Percentiles rank a stretch among this genome's conserved stretches.
phyloP scores from a whole-genome alignment of 371 early-diverging fungal genomes.

The Gilbertella persicaria region DNA sequence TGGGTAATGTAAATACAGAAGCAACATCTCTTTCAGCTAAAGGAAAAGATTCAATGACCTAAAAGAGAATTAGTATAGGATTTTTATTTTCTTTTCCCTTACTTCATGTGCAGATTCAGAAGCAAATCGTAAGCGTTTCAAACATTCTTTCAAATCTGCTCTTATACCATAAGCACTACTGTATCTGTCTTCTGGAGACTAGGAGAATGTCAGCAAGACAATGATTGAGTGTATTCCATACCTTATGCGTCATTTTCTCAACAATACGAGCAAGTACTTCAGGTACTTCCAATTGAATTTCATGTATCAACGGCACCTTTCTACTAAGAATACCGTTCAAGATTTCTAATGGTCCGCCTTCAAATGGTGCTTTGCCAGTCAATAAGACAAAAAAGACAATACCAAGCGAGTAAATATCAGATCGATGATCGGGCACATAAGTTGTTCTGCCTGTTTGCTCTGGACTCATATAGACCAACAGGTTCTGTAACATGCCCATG shows the following conservation, averaged over 20 bases:
- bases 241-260: conserved; percentile 62
- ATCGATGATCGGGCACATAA: conserved; percentile 57
- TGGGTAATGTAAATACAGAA: conserved; percentile 47
- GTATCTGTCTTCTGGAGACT: conserved; percentile 62
- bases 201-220: not conserved
- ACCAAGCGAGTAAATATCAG: conserved; percentile 59
- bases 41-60: conserved; percentile 38
- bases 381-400: conserved; percentile 54
- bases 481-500: conserved; percentile 23
- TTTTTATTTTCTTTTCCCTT: not conserved
- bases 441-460: conserved; percentile 63
- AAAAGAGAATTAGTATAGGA: not conserved
- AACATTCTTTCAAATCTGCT: conserved; percentile 55
- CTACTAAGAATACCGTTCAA: conserved; percentile 53
- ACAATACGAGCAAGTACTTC: conserved; percentile 47
- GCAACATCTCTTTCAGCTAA: conserved; percentile 47
- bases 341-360: conserved; percentile 56
- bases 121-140: conserved; percentile 31
- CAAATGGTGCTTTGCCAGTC: conserved; percentile 53
- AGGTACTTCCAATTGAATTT: conserved; percentile 54
- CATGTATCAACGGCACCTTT: conserved; percentile 45
- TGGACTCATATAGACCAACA: conserved; percentile 44
- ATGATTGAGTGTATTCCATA: conserved; percentile 8
- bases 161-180: conserved; percentile 57
- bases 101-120: conserved; percentile 35